Conservation (phyloP, 139 green algal species). For the Micractinium conductrix region DNA sequence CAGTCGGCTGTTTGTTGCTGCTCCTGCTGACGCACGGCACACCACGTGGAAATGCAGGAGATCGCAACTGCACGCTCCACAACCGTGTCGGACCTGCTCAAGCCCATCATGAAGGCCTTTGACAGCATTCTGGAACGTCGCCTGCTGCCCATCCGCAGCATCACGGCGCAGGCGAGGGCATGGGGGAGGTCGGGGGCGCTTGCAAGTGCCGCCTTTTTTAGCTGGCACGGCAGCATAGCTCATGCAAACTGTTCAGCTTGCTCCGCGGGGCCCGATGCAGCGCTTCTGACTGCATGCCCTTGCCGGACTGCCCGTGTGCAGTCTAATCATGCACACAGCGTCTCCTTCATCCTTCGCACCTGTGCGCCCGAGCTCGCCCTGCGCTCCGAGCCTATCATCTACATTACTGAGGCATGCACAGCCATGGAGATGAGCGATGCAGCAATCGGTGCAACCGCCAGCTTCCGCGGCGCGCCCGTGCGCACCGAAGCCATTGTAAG, state of each 20-base stretch:
- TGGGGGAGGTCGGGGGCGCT: neutral
- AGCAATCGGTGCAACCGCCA: constrained; percentile 20
- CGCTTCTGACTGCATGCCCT: no score
- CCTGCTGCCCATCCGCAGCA: constrained; percentile 66
- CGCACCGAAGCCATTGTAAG: constrained; percentile 55
- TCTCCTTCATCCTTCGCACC: constrained; percentile 37
- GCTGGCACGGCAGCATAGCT: neutral
- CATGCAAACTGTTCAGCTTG: neutral
- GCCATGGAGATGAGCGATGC: constrained; percentile 68
- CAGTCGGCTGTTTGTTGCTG: neutral
- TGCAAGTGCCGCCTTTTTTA: neutral
- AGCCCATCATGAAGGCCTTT: constrained; percentile 38
- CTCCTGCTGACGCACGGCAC: neutral
- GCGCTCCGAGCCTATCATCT: constrained; percentile 15
- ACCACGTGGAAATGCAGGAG: neutral
- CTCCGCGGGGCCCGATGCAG: no score
- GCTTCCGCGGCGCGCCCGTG: constrained; percentile 11
- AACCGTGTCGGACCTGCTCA: constrained; percentile 27
- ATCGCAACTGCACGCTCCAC: neutral
- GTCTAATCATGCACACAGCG: constrained; percentile 46
- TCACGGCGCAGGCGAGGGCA: constrained; percentile 51
- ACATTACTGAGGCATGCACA: constrained; percentile 62
- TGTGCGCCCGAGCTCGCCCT: constrained; percentile 42
- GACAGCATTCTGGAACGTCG: constrained; percentile 51
- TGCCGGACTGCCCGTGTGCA: no score